Evolutionary conservation across 345 rosid species (phyloP).

Genomic region (Litchi chinensis): DNA sequence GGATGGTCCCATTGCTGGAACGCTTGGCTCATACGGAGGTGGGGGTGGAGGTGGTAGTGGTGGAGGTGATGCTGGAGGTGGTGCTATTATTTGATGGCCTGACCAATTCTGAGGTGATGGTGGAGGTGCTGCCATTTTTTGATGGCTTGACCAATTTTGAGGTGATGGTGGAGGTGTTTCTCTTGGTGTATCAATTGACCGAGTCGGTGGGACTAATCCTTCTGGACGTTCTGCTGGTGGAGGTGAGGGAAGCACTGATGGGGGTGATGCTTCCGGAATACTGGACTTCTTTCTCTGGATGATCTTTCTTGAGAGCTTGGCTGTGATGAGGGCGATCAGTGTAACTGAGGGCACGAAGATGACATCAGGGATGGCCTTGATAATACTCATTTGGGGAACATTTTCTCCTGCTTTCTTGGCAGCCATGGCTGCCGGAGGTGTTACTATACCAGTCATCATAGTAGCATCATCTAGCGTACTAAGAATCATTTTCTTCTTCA

Average conservation of each 20-base stretch:
- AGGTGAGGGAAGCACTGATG: too few species aligned
- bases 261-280: background rate
- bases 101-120: background rate
- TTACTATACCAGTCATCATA: conserved; percentile 56
- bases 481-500: conserved; percentile 41
- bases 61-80: background rate
- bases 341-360: conserved; percentile 72
- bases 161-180: background rate
- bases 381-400: conserved; percentile 60
- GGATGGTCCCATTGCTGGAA: background rate
- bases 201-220: too few species aligned
- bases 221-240: too few species aligned
- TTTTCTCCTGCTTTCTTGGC: conserved; percentile 85
- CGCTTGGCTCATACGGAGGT: background rate
- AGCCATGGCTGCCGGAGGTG: conserved; percentile 89
- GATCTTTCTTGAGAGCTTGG: conserved; percentile 71
- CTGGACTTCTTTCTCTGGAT: conserved; percentile 17
- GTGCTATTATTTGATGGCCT: background rate
- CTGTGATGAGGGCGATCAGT: conserved; percentile 58
- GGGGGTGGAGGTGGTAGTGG: background rate
- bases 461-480: conserved; percentile 64
- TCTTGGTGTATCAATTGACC: too few species aligned
- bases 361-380: conserved; percentile 78
- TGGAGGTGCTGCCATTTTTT: background rate
- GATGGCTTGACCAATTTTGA: background rate